Evolutionary conservation across 257 asterid species (phyloP).

Genomic region (Nicotiana knightiana): DNA sequence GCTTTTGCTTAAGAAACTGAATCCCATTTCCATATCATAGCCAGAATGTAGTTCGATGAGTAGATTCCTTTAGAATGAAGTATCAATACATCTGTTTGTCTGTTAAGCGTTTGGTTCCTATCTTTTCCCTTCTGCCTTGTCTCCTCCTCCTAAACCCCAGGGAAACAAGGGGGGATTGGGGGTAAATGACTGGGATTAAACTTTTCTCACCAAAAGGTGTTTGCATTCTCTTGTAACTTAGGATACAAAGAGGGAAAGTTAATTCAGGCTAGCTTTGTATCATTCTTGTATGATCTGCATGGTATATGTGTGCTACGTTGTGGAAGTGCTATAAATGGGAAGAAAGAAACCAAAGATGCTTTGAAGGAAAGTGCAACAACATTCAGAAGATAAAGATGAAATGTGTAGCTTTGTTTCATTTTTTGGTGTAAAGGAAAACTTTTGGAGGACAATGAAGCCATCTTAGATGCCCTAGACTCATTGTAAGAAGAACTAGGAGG

Average conservation of each 20-base stretch:
- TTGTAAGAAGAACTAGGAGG: no score
- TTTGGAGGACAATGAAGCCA: no score
- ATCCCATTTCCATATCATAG: background rate
- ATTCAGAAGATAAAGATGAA: no score
- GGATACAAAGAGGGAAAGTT: background rate
- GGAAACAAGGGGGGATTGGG: background rate
- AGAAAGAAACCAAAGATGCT: no score
- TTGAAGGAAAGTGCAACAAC: no score
- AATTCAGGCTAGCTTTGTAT: background rate
- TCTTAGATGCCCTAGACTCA: no score
- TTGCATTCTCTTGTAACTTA: background rate
- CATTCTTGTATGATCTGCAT: background rate
- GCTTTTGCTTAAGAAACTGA: background rate
- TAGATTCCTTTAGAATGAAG: background rate
- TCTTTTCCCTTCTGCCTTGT: background rate
- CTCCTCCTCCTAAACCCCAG: background rate
- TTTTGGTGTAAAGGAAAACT: no score
- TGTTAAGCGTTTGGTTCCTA: background rate
- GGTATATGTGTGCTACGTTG: background rate
- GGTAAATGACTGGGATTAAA: background rate
- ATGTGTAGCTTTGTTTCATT: no score
- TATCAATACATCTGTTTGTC: background rate
- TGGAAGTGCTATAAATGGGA: background rate
- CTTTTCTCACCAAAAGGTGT: background rate
- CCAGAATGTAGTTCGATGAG: background rate